Evolutionary conservation across 2,329 filamentous ascomycete species (phyloP).

Genomic region (Aspergillus ochraceus): DNA sequence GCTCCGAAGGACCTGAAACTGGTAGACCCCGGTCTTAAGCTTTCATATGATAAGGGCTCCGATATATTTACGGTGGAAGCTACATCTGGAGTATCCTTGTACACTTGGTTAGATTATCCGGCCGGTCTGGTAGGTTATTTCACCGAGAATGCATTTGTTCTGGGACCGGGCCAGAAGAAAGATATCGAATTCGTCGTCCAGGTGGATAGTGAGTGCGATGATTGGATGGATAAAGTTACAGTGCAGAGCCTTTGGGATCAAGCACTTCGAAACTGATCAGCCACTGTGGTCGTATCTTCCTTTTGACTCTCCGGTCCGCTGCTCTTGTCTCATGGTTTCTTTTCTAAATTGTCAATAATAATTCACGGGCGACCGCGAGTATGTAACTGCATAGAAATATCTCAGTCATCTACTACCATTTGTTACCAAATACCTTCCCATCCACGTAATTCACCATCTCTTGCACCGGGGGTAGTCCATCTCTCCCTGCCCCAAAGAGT

Average conservation of each 20-base stretch:
- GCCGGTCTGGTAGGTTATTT: slow-evolving; percentile 52
- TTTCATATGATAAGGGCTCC: slow-evolving; percentile 33
- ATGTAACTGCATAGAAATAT: background rate
- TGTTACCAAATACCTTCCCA: slow-evolving; percentile 51
- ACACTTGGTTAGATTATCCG: slow-evolving; percentile 58
- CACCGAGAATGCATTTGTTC: slow-evolving; percentile 54
- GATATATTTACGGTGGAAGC: slow-evolving; percentile 50
- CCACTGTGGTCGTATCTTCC: background rate
- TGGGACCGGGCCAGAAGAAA: slow-evolving; percentile 47
- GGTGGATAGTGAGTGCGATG: slow-evolving; percentile 44
- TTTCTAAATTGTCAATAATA: background rate
- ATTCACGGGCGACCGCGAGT: background rate
- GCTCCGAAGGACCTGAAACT: slow-evolving; percentile 49
- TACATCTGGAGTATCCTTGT: slow-evolving; percentile 50
- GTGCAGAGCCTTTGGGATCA: slow-evolving; percentile 56
- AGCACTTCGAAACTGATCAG: slow-evolving; percentile 4
- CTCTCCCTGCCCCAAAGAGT: slow-evolving; percentile 49
- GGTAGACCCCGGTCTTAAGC: slow-evolving; percentile 49
- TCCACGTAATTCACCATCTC: slow-evolving; percentile 54
- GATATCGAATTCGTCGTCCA: slow-evolving; percentile 49
- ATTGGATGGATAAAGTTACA: slow-evolving; percentile 50
- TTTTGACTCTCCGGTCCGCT: too few relatives aligned
- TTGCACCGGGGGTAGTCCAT: slow-evolving; percentile 49
- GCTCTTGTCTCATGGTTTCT: background rate
- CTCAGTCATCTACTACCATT: slow-evolving; percentile 31